Evolutionary conservation across 331 rosid species (phyloP).

Genomic region (Acacia concinna): DNA sequence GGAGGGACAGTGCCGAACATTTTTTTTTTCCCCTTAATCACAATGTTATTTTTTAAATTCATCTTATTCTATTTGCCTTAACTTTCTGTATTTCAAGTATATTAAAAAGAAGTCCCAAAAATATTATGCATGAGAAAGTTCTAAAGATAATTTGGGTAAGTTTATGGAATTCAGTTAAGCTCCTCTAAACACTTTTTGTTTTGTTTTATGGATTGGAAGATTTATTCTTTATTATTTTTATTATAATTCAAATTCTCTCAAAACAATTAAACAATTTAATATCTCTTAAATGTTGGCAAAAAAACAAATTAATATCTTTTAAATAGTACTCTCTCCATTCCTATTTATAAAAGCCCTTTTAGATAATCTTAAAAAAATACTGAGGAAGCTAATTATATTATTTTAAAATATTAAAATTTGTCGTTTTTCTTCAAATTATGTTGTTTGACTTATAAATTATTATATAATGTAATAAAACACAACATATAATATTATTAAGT

Average conservation of each 20-base stretch:
- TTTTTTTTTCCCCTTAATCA: neutral
- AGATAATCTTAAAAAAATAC: too few relatives aligned
- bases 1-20: neutral
- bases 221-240: neutral
- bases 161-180: neutral
- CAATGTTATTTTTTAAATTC: neutral
- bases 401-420: too few relatives aligned
- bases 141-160: neutral
- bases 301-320: too few relatives aligned
- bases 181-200: neutral
- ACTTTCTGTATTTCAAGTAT: neutral
- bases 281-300: neutral
- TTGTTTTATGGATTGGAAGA: too few relatives aligned
- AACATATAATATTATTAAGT: too few relatives aligned
- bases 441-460: too few relatives aligned
- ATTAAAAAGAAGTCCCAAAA: neutral
- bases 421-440: too few relatives aligned
- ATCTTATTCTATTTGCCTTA: neutral
- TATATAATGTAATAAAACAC: too few relatives aligned
- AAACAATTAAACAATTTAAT: neutral
- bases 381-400: too few relatives aligned
- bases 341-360: too few relatives aligned
- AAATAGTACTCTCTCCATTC: too few relatives aligned
- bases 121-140: neutral
- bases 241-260: neutral